Evolutionary conservation across 306 rosid species (phyloP).

Genomic region (Ochetophila trinervis): DNA sequence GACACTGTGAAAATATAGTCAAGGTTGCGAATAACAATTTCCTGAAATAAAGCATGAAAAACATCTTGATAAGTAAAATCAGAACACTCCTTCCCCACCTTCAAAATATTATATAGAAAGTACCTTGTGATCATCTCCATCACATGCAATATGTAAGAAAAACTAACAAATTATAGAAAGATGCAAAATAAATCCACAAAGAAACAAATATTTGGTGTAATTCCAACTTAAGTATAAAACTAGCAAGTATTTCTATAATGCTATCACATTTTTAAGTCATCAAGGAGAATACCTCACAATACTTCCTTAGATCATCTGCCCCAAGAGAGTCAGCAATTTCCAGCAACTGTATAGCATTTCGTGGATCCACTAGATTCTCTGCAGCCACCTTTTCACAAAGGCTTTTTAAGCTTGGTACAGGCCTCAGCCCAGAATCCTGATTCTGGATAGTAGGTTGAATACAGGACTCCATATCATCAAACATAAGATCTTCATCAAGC

Average conservation of each 20-base stretch:
- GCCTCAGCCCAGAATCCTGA: conserved; percentile 34
- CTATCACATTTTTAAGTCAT: conserved; percentile 1
- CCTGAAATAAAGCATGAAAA: conserved; percentile 45
- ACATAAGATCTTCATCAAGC: conserved; percentile 59
- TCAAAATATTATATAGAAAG: too few relatives aligned
- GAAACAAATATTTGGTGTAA: background rate
- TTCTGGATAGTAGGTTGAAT: conserved; percentile 28
- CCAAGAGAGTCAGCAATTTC: conserved; percentile 88
- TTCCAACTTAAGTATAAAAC: background rate
- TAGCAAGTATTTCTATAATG: background rate
- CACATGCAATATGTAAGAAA: background rate
- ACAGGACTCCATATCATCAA: conserved; percentile 51
- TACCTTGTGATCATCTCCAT: background rate
- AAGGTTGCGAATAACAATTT: conserved; percentile 78
- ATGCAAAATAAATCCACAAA: background rate
- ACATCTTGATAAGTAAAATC: conserved; percentile 20
- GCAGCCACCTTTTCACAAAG: conserved; percentile 89
- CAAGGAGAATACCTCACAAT: conserved; percentile 67
- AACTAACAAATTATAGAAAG: background rate
- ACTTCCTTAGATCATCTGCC: conserved; percentile 71
- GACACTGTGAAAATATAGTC: conserved; percentile 75
- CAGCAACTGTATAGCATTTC: conserved; percentile 79
- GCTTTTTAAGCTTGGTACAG: conserved; percentile 73
- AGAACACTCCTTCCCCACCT: background rate
- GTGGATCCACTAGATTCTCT: conserved; percentile 86